Evolutionary conservation across 2,329 filamentous ascomycete genomes (phyloP).

Genomic region (Alternaria alternata): DNA sequence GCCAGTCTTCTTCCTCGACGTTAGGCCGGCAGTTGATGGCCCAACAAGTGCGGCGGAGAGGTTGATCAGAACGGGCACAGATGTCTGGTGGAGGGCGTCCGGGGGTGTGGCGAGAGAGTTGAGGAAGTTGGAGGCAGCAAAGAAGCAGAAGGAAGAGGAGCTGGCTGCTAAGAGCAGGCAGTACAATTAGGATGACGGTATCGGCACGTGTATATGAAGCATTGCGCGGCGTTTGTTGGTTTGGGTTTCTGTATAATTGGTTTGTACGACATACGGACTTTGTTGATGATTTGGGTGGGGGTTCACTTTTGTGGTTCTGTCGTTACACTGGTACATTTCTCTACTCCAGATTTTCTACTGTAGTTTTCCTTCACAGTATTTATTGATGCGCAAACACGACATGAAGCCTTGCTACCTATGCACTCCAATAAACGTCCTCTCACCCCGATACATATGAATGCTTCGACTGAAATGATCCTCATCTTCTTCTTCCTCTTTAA

Average conservation of each 20-base stretch:
- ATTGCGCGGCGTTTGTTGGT: slow-evolving; percentile 5
- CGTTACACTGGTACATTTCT: not conserved
- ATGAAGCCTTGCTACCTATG: slow-evolving; percentile 21
- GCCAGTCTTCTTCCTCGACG: slow-evolving; percentile 95
- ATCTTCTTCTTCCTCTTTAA: slow-evolving; percentile 46
- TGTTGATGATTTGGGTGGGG: not conserved
- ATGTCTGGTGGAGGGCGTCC: slow-evolving; percentile 91
- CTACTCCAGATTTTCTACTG: not conserved
- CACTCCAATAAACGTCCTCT: slow-evolving; percentile 47
- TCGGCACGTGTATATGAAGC: not conserved
- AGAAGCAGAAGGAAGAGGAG: slow-evolving; percentile 41
- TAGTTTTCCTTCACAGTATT: not conserved
- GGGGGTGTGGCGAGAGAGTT: slow-evolving; percentile 71
- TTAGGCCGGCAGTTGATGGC: slow-evolving; percentile 85
- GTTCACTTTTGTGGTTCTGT: too few relatives aligned
- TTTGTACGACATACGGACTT: not conserved
- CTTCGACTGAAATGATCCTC: slow-evolving; percentile 46
- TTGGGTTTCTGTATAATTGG: not conserved
- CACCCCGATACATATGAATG: slow-evolving; percentile 44
- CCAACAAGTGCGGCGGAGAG: slow-evolving; percentile 83
- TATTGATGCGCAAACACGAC: not conserved
- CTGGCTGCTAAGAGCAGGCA: slow-evolving; percentile 28
- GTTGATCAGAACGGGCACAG: slow-evolving; percentile 86
- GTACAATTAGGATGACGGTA: slow-evolving; percentile 31
- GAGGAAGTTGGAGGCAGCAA: slow-evolving; percentile 41